Base-by-base conservation (phyloP, 768 basidiomycete species). In the Daedalea quercina region DNA sequence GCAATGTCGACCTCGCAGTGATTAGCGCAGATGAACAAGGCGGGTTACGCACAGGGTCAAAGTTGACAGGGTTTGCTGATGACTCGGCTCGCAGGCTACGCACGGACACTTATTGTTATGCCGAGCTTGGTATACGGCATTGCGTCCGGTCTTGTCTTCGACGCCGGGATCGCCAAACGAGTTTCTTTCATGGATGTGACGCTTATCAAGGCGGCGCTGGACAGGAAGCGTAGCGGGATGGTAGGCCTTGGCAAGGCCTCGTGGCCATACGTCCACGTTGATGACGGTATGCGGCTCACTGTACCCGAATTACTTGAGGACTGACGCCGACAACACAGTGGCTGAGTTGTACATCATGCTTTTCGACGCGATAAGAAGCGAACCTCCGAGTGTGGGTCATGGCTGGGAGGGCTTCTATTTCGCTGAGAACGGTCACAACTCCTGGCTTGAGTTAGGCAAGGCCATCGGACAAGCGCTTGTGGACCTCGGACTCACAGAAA, bases 41-140 rank as follows among this genome's bases (percentile, higher is more conserved):
- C 76, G 23, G 78, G n/a, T n/a, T n/a, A n/a, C n/a, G n/a, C n/a
- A n/a, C n/a, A n/a, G n/a, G n/a, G n/a, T n/a, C n/a, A n/a, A n/a
- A n/a, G n/a, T n/a, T n/a, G n/a, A n/a, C n/a, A n/a, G n/a, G n/a
- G n/a, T n/a, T n/a, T n/a, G n/a, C n/a, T n/a, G n/a, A n/a, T n/a
- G n/a, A n/a, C n/a, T n/a, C n/a, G n/a, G n/a, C n/a, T n/a, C 31
- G 9, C 47, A 76, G 77, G 77, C 12, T 79, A 76, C 58, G 72
- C 73, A 31, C 70, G 70, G 51, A 70, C 77, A 0, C 77, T 79
- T 59, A 76, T 82, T 45, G 57, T 83, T 47, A 55, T 77, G 12
- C 80, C 81, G 2, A 64, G 73, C 7, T 77, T 78, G 7, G 79
- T 89, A 20, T 87, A 76, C 54, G 84, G 80, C 34, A 63, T 78